These are phyloP conservation scores for Pinus taeda DNA, from an alignment of 75 land plant species.

Conservation along the genomic window DNA sequence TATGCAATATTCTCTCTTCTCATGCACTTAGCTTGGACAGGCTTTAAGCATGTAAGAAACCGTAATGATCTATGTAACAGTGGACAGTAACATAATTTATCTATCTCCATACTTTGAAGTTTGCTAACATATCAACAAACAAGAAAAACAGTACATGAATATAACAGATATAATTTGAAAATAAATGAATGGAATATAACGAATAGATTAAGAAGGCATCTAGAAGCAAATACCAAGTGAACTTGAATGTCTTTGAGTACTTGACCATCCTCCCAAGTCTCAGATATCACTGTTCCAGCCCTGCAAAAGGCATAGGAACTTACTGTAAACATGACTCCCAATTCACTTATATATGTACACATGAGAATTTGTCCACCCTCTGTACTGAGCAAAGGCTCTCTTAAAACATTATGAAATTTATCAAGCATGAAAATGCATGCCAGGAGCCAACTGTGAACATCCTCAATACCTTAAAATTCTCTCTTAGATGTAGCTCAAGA, in stretches of 20 bases:
- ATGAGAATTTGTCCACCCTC: background rate
- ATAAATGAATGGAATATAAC: background rate
- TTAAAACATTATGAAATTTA: background rate
- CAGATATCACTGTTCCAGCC: slow-evolving; percentile 88
- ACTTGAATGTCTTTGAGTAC: slow-evolving; percentile 83
- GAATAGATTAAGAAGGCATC: background rate
- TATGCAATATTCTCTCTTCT: too few relatives aligned
- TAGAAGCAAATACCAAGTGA: slow-evolving; percentile 60
- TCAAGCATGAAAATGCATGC: background rate
- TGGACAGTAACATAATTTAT: too few relatives aligned
- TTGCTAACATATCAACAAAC: too few relatives aligned
- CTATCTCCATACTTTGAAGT: too few relatives aligned
- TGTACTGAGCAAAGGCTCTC: background rate
- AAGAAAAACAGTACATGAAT: too few relatives aligned
- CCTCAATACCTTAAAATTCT: too few relatives aligned
- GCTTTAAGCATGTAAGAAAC: too few relatives aligned
- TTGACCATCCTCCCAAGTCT: slow-evolving; percentile 98
- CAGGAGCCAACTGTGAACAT: background rate
- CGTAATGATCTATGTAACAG: too few relatives aligned
- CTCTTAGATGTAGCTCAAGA: too few relatives aligned
- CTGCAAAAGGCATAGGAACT: slow-evolving; percentile 33
- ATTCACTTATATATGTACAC: slow-evolving; percentile 1
- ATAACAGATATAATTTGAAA: background rate
- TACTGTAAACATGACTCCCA: background rate
- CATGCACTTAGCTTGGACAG: too few relatives aligned